Conservation (phyloP, 2,329 filamentous ascomycete species). For the Xylariaceae sp. region DNA sequence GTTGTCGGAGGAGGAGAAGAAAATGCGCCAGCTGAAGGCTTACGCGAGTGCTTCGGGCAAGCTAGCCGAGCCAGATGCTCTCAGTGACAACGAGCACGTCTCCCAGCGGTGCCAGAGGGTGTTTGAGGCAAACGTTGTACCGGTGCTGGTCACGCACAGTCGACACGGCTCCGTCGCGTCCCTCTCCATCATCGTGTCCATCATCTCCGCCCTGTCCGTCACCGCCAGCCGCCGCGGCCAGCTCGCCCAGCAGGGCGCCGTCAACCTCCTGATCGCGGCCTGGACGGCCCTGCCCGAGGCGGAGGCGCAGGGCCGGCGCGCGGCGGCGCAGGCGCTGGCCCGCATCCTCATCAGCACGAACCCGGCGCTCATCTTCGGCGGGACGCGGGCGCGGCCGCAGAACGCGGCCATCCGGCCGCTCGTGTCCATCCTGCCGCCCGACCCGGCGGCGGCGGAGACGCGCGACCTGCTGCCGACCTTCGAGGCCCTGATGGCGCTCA, state of each 20-base stretch:
- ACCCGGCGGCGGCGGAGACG: slow-evolving; percentile 50
- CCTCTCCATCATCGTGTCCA: slow-evolving; percentile 64
- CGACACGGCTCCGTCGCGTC: slow-evolving; percentile 65
- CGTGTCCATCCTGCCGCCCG: slow-evolving; percentile 61
- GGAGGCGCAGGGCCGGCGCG: slow-evolving; percentile 40
- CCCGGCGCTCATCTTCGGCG: slow-evolving; percentile 74
- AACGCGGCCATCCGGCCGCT: slow-evolving; percentile 79
- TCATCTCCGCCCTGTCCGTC: slow-evolving; percentile 70
- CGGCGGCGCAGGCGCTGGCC: slow-evolving; percentile 72
- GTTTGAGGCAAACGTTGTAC: slow-evolving; percentile 70
- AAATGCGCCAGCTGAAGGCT: slow-evolving; percentile 83
- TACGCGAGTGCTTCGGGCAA: slow-evolving; percentile 82
- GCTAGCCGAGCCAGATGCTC: slow-evolving; percentile 50
- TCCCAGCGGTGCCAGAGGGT: slow-evolving; percentile 66
- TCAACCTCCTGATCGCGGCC: slow-evolving; percentile 72
- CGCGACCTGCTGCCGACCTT: slow-evolving; percentile 83
- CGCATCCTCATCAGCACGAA: slow-evolving; percentile 83
- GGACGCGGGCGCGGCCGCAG: slow-evolving; percentile 64
- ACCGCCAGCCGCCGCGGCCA: slow-evolving; percentile 66
- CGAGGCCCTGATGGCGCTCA: slow-evolving; percentile 83
- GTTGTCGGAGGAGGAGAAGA: slow-evolving; percentile 84
- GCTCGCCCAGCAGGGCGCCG: slow-evolving; percentile 87
- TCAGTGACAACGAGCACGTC: slow-evolving; percentile 72
- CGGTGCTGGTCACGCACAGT: slow-evolving; percentile 68
- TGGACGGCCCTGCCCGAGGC: slow-evolving; percentile 54